Evolutionary conservation across 768 basidiomycete species (phyloP).

Genomic region (Tulasnella sp.): DNA sequence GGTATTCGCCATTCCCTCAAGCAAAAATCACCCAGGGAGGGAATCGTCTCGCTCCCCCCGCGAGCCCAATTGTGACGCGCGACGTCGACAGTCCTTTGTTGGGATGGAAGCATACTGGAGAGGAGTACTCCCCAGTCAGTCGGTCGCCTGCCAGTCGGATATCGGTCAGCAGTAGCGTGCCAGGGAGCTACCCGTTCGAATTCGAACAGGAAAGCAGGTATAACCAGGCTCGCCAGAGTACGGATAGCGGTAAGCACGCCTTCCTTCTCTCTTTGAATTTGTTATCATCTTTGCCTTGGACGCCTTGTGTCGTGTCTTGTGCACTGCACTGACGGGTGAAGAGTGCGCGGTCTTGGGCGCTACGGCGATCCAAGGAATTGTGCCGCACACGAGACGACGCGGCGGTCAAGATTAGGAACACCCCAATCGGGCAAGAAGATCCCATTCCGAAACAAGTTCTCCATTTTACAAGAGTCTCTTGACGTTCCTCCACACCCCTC

Average conservation of each 20-base stretch:
- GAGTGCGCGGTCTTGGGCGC: neutral
- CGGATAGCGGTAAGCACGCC: conserved; percentile 7
- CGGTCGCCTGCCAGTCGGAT: neutral
- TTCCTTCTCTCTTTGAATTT: neutral
- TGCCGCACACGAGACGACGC: neutral
- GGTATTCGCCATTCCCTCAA: too few species aligned
- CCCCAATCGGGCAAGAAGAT: too few species aligned
- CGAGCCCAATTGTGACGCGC: too few species aligned
- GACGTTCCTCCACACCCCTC: too few species aligned
- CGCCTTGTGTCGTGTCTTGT: neutral
- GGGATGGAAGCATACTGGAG: neutral
- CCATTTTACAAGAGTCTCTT: too few species aligned
- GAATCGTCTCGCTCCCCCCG: too few species aligned
- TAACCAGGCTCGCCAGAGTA: neutral
- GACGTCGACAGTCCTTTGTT: conserved; percentile 5
- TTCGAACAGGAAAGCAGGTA: neutral
- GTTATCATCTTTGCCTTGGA: neutral
- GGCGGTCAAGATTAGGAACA: neutral
- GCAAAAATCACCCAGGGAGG: too few species aligned
- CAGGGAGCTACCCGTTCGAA: neutral
- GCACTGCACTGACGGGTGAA: neutral
- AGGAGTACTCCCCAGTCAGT: neutral
- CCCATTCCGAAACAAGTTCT: too few species aligned
- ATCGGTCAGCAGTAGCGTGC: neutral
- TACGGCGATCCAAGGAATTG: neutral